A percentile compares a stretch with the other conserved stretches of the same genome.
These are phyloP conservation scores for Oropetium thomaeum DNA, from an alignment of 176 grass and related monocot genomes.

Conservation along the genomic window DNA sequence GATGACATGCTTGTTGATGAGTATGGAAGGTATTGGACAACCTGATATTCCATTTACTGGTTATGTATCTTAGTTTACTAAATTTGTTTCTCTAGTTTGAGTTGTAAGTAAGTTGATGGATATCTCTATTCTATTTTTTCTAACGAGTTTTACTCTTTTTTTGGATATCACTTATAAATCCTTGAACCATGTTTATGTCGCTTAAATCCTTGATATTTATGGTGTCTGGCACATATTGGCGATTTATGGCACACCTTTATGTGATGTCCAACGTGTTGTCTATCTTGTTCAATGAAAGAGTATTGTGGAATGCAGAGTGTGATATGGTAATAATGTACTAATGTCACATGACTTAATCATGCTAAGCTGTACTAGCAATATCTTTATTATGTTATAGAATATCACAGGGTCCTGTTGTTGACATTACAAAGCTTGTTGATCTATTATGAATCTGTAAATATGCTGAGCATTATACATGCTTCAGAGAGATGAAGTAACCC, in stretches of 20 bases:
- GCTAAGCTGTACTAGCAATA: not conserved
- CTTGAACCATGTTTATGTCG: not conserved
- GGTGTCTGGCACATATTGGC: slow-evolving; percentile 1
- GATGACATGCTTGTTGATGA: slow-evolving; percentile 96
- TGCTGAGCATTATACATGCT: not conserved
- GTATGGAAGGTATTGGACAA: slow-evolving; percentile 84
- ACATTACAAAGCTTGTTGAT: not conserved
- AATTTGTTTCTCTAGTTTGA: slow-evolving; percentile 1
- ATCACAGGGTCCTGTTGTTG: not conserved
- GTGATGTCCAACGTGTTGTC: not conserved
- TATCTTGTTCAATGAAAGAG: slow-evolving; percentile 18
- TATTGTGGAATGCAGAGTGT: slow-evolving; percentile 5
- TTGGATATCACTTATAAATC: not conserved
- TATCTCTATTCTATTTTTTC: slow-evolving; percentile 9
- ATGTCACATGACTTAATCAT: slow-evolving; percentile 20
- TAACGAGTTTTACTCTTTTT: not conserved
- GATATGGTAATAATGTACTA: no score
- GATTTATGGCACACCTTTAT: not conserved
- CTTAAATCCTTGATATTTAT: not conserved
- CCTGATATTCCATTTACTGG: slow-evolving; percentile 20
- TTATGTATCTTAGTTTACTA: slow-evolving; percentile 6
- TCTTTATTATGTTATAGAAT: slow-evolving; percentile 1
- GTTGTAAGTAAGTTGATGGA: slow-evolving; percentile 19
- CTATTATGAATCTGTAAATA: slow-evolving; percentile 14
- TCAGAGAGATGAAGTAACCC: not conserved